phyloP scores from a whole-genome alignment of 1,284 basidiomycete genomes.

The Tylopilus orsonianus region DNA sequence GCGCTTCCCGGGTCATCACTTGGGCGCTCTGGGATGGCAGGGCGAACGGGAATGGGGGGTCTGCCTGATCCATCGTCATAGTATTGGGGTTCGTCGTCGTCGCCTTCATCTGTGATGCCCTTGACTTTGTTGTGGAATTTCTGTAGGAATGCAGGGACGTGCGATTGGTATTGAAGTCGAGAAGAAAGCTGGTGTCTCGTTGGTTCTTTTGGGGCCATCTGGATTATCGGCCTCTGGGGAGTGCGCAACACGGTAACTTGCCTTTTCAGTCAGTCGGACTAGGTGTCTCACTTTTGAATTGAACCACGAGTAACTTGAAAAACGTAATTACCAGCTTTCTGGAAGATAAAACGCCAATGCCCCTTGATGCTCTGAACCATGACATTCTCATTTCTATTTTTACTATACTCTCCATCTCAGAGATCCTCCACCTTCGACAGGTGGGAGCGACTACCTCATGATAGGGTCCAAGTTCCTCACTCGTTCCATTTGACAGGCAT shows the following conservation, averaged over 20 bases:
- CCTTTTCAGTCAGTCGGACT: conserved; percentile 22
- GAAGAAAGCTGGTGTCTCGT: conserved; percentile 67
- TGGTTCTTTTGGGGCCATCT: conserved; percentile 63
- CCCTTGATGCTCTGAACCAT: conserved; percentile 36
- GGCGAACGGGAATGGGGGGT: conserved; percentile 72
- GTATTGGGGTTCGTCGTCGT: conserved; percentile 35
- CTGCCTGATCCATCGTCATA: conserved; percentile 63
- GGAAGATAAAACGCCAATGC: conserved; percentile 19
- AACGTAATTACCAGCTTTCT: too few species aligned
- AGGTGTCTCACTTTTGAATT: too few species aligned
- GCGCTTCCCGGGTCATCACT: conserved; percentile 71
- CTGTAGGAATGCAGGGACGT: conserved; percentile 58
- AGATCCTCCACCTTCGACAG: conserved; percentile 49
- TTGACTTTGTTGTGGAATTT: conserved; percentile 59
- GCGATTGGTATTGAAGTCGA: conserved; percentile 52
- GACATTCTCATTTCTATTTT: conserved; percentile 52
- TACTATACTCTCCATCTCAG: conserved; percentile 43
- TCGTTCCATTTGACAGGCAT: conserved; percentile 41
- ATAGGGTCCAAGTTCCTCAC: neutral
- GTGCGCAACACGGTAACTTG: too few species aligned
- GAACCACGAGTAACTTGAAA: too few species aligned
- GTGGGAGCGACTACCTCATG: conserved; percentile 32
- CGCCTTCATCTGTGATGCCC: conserved; percentile 46
- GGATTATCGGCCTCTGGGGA: too few species aligned
- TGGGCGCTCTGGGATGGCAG: conserved; percentile 69